Percentiles rank a stretch among this genome's conserved stretches.
Conservation (phyloP, 2,329 filamentous ascomycete species). For the Proliferodiscus dingleyae region DNA sequence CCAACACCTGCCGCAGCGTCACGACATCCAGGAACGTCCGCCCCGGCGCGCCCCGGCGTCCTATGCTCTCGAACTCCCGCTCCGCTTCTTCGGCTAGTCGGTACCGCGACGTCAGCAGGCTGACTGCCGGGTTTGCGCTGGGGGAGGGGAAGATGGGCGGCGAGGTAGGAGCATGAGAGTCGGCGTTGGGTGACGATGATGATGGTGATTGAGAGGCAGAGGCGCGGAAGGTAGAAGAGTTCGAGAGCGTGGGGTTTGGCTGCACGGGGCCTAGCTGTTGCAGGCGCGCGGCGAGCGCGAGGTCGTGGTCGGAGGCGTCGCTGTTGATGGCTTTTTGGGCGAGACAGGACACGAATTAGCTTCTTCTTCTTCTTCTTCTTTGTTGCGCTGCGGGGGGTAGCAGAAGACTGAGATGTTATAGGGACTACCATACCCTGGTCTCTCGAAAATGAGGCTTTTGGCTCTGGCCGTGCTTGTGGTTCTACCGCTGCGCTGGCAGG, state of each 20-base stretch:
- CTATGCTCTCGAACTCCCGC: constrained; percentile 45
- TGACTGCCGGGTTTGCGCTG: constrained; percentile 22
- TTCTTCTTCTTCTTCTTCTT: not conserved
- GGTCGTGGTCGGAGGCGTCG: constrained; percentile 14
- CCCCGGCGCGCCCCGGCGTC: constrained; percentile 34
- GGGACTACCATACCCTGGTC: constrained; percentile 14
- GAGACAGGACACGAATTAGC: not conserved
- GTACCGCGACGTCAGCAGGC: constrained; percentile 39
- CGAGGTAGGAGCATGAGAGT: constrained; percentile 19
- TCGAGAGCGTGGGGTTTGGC: constrained; percentile 27
- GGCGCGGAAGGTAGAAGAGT: constrained; percentile 26
- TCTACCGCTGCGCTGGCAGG: constrained; percentile 6
- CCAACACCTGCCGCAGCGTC: constrained; percentile 44
- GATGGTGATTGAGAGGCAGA: not conserved
- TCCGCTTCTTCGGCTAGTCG: constrained; percentile 56
- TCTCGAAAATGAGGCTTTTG: constrained; percentile 1
- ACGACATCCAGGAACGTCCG: constrained; percentile 44
- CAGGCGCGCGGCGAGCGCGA: constrained; percentile 22
- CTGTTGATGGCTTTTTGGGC: constrained; percentile 9
- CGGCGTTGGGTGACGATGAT: constrained; percentile 12
- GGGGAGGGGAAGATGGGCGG: constrained; percentile 23
- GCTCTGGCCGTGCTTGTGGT: constrained; percentile 12
- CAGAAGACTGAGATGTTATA: not conserved
- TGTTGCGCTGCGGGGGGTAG: not conserved
- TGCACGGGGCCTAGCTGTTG: constrained; percentile 25